These are phyloP conservation scores for Tripterygium wilfordii DNA, from an alignment of 177 flowering plant genomes.

Conservation along the genomic window DNA sequence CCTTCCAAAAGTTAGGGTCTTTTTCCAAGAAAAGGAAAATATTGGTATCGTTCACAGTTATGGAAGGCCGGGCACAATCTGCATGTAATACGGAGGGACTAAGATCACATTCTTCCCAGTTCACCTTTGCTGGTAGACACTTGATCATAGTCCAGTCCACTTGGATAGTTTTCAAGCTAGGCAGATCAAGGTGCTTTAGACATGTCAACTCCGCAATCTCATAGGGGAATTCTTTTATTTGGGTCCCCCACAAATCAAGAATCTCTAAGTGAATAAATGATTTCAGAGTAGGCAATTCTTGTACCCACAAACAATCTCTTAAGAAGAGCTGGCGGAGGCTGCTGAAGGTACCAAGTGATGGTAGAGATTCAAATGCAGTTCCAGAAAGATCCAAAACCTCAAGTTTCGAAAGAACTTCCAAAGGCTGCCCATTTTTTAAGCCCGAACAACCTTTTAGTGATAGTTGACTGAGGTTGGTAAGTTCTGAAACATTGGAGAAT, in stretches of 20 bases:
- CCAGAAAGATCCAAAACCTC: slow-evolving; percentile 21
- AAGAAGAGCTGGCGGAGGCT: slow-evolving; percentile 12
- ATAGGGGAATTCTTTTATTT: slow-evolving; percentile 10
- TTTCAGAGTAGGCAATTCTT: not conserved
- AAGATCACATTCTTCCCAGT: too few species aligned
- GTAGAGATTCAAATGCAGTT: slow-evolving; percentile 2
- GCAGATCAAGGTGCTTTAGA: slow-evolving; percentile 15
- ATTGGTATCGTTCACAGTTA: too few species aligned
- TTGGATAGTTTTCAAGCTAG: slow-evolving; percentile 1
- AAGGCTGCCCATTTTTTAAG: not conserved
- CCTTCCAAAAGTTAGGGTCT: too few species aligned
- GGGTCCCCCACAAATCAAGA: slow-evolving; percentile 10
- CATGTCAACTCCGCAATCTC: slow-evolving; percentile 12
- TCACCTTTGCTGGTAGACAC: too few species aligned
- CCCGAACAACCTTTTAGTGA: not conserved
- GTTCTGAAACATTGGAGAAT: not conserved
- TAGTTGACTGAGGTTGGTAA: not conserved
- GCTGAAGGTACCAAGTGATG: not conserved
- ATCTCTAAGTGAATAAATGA: slow-evolving; percentile 10
- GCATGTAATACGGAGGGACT: too few species aligned
- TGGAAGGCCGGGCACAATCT: too few species aligned
- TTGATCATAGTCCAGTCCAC: too few species aligned
- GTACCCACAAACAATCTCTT: slow-evolving; percentile 3
- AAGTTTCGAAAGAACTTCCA: slow-evolving; percentile 7
- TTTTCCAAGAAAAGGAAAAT: too few species aligned